Percentiles rank a stretch among this genome's conserved stretches.
Conservation (phyloP, 2,329 filamentous ascomycete species). For the Fusarium sp. region DNA sequence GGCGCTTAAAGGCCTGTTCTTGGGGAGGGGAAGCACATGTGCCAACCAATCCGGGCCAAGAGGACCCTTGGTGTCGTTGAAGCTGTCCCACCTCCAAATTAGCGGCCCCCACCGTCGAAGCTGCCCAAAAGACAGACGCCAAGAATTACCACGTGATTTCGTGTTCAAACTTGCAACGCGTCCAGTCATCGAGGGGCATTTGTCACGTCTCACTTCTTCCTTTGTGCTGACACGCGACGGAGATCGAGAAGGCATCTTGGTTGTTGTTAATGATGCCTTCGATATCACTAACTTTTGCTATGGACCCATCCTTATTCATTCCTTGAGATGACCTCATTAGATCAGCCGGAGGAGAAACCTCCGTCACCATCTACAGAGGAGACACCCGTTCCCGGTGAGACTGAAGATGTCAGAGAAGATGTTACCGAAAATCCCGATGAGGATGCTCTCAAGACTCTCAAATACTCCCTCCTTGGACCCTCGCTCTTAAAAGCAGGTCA, state of each 20-base stretch:
- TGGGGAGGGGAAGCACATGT: conserved; percentile 40
- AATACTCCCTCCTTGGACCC: conserved; percentile 90
- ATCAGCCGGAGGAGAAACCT: conserved; percentile 28
- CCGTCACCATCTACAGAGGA: conserved; percentile 18
- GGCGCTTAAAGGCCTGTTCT: conserved; percentile 48
- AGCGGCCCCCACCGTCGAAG: conserved; percentile 38
- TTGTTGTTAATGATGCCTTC: conserved; percentile 37
- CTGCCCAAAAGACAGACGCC: neutral
- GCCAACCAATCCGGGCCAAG: conserved; percentile 38
- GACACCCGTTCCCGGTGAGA: conserved; percentile 4
- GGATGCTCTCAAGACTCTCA: conserved; percentile 69
- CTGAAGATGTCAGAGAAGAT: conserved; percentile 11
- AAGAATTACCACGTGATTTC: conserved; percentile 38
- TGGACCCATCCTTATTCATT: neutral
- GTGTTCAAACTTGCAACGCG: conserved; percentile 38
- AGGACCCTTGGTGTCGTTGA: conserved; percentile 43
- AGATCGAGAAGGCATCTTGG: conserved; percentile 5
- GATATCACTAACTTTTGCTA: conserved; percentile 9
- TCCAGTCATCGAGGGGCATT: conserved; percentile 14
- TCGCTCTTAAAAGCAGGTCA: conserved; percentile 95
- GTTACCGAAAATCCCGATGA: conserved; percentile 12
- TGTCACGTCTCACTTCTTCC: conserved; percentile 37
- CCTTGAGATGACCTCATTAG: conserved; percentile 37
- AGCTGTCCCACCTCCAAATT: conserved; percentile 42
- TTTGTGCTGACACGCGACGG: conserved; percentile 36